phyloP scores from a whole-genome alignment of 306 rosid species.

The Gynostemma pentaphyllum region DNA sequence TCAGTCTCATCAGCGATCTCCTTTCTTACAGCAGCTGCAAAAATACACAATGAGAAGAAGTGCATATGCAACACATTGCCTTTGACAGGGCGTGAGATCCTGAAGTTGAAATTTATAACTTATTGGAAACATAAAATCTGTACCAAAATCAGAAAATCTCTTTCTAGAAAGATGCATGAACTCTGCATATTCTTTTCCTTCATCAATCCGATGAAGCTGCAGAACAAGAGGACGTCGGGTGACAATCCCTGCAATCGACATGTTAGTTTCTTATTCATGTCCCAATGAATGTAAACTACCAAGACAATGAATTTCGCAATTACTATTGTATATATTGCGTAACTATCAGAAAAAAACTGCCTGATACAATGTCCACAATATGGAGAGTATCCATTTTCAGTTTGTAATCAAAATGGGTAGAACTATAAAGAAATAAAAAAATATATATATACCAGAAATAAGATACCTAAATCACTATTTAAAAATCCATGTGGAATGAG shows the following conservation, averaged over 20 bases:
- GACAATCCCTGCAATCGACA: slow-evolving; percentile 54
- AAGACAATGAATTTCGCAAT: background rate
- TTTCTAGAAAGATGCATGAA: slow-evolving; percentile 81
- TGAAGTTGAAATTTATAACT: too few relatives aligned
- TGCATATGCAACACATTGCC: background rate
- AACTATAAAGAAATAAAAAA: background rate
- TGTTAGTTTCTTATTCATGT: background rate
- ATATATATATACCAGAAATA: background rate
- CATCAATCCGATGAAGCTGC: slow-evolving; percentile 80
- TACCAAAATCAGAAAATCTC: slow-evolving; percentile 73
- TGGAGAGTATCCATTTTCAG: background rate
- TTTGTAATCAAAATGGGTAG: background rate
- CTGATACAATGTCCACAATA: background rate
- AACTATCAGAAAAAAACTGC: background rate
- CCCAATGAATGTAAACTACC: background rate
- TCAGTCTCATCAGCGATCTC: slow-evolving; percentile 38
- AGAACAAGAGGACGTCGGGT: slow-evolving; percentile 89
- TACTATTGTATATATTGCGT: background rate
- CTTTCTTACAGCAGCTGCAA: slow-evolving; percentile 21
- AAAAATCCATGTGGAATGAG: too few relatives aligned
- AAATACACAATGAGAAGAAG: background rate
- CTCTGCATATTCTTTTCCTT: slow-evolving; percentile 70
- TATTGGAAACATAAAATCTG: background rate
- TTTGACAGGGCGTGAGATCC: too few relatives aligned
- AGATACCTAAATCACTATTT: background rate